Conservation (phyloP, 768 basidiomycete genomes). For the Tricholoma hemisulphureum region DNA sequence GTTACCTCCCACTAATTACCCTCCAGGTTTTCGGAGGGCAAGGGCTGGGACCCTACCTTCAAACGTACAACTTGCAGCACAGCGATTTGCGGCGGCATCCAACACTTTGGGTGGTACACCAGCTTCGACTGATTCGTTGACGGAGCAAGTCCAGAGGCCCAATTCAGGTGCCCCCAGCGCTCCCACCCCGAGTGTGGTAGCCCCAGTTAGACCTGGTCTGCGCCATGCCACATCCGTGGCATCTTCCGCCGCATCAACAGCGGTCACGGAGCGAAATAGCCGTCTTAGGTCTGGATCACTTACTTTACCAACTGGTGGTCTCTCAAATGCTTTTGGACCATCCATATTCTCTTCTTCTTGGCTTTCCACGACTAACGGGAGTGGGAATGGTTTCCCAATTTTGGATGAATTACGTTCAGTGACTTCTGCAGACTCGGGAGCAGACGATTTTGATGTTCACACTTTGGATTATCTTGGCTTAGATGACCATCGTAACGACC, state of each 20-base stretch:
- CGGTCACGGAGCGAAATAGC: constrained; percentile 65
- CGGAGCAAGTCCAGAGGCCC: constrained; percentile 52
- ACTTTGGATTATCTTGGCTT: constrained; percentile 96
- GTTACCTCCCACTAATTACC: constrained; percentile 72
- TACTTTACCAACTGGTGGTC: constrained; percentile 75
- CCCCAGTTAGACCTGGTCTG: constrained; percentile 60
- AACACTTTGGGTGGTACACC: constrained; percentile 51
- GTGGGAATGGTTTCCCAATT: constrained; percentile 57
- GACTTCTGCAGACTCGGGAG: constrained; percentile 72
- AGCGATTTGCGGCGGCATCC: constrained; percentile 72
- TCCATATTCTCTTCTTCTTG: constrained; percentile 90
- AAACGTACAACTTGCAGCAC: constrained; percentile 85
- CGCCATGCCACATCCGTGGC: constrained; percentile 77
- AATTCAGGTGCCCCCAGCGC: constrained; percentile 45
- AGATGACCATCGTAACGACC: constrained; percentile 57
- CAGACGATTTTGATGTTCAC: constrained; percentile 88
- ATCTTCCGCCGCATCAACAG: constrained; percentile 52
- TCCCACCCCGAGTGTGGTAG: constrained; percentile 29
- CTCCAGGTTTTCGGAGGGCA: constrained; percentile 87
- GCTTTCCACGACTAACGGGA: constrained; percentile 63
- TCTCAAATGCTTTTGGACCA: constrained; percentile 82
- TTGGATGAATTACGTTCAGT: constrained; percentile 83
- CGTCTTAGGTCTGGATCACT: constrained; percentile 91
- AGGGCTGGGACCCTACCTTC: constrained; percentile 98
- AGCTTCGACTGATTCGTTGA: constrained; percentile 39